A percentile compares a stretch with the other conserved stretches of the same genome.
Conservation (phyloP, 306 rosid genomes). For the Bauhinia variegata region DNA sequence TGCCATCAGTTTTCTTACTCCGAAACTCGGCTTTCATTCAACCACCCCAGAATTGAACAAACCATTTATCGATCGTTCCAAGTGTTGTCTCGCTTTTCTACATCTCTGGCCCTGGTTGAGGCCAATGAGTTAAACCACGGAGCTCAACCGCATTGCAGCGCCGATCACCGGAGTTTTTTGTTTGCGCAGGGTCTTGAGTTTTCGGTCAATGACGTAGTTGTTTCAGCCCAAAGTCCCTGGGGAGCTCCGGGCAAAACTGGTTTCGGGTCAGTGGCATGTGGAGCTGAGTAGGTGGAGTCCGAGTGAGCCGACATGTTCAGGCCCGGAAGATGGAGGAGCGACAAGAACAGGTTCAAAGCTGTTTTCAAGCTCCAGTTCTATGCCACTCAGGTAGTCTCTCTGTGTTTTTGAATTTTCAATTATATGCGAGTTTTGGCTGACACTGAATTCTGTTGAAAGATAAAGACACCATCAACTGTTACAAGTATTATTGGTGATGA, state of each 20-base stretch:
- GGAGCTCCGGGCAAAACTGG: constrained; percentile 33
- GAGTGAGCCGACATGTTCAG: constrained; percentile 61
- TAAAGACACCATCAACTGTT: neutral
- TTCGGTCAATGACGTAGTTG: constrained; percentile 34
- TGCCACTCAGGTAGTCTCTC: constrained; percentile 67
- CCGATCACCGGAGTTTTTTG: constrained; percentile 28
- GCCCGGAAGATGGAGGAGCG: constrained; percentile 87
- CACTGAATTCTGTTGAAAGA: constrained; percentile 31
- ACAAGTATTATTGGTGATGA: neutral
- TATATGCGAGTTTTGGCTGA: neutral
- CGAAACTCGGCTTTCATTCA: constrained; percentile 26
- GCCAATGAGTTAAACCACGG: constrained; percentile 32
- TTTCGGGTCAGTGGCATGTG: constrained; percentile 25
- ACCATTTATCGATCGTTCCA: constrained; percentile 29
- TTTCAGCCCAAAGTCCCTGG: constrained; percentile 32
- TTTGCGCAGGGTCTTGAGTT: constrained; percentile 22
- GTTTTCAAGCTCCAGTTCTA: constrained; percentile 80
- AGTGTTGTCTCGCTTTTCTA: neutral
- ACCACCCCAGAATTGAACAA: neutral
- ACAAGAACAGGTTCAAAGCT: constrained; percentile 74
- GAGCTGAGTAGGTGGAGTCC: constrained; percentile 26
- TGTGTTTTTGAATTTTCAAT: neutral
- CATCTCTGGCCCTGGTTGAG: constrained; percentile 12
- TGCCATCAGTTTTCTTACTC: constrained; percentile 3
- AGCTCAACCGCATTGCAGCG: constrained; percentile 38